These are phyloP conservation scores for Fusarium hainanense DNA, from an alignment of 2,329 filamentous ascomycete species.

Conservation along the genomic window DNA sequence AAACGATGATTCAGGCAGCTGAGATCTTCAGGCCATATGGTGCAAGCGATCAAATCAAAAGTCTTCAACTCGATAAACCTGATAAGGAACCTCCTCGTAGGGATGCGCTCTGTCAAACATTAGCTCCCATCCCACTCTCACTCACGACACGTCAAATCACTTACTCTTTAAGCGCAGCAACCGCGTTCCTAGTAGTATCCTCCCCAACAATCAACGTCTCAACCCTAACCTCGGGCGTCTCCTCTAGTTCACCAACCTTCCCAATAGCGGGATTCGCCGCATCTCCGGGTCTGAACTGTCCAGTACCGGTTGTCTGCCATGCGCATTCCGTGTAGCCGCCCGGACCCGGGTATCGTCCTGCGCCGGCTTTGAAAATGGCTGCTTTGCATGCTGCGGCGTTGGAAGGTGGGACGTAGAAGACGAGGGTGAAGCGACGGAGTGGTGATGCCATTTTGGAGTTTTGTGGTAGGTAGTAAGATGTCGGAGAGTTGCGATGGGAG, in stretches of 20 bases:
- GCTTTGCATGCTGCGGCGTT: conserved; percentile 62
- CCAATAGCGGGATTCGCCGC: conserved; percentile 73
- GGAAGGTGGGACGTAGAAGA: conserved; percentile 62
- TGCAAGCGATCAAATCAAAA: conserved; percentile 15
- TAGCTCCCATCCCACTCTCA: background rate
- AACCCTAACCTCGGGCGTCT: conserved; percentile 69
- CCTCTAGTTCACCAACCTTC: conserved; percentile 65
- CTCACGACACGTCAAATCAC: conserved; percentile 28
- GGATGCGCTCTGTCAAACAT: conserved; percentile 44
- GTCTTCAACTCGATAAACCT: conserved; percentile 42
- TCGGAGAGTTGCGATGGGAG: background rate
- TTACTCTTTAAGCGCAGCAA: conserved; percentile 73
- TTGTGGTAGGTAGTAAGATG: background rate
- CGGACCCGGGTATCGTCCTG: conserved; percentile 61
- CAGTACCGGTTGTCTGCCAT: conserved; percentile 64
- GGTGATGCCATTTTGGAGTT: conserved; percentile 28
- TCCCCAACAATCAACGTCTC: conserved; percentile 72
- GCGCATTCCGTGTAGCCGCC: conserved; percentile 68
- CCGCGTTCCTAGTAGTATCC: conserved; percentile 66
- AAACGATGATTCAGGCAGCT: no score
- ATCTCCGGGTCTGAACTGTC: conserved; percentile 73
- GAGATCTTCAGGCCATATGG: no score
- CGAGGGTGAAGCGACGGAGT: conserved; percentile 51
- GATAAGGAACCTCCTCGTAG: conserved; percentile 44
- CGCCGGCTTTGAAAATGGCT: conserved; percentile 69